Base-by-base conservation (phyloP, 2,329 filamentous ascomycete species). In the Colletotrichum sp. region DNA sequence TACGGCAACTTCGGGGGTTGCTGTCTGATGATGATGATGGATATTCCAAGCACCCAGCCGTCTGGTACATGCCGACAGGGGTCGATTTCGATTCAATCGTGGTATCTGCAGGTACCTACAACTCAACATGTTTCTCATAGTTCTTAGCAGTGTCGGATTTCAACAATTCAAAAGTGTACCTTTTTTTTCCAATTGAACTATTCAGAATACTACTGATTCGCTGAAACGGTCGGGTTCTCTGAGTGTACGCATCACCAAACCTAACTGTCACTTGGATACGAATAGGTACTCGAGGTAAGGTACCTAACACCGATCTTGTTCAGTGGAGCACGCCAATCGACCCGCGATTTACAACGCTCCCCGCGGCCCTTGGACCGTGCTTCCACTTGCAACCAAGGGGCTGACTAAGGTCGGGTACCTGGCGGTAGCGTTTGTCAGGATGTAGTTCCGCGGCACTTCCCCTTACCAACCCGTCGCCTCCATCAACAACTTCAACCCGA, bases 361-460 rank as follows among this genome's bases (percentile, higher is more conserved):
- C 36, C 34, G 32, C 18, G 34, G 64, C 8, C 18, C 36, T 15
- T n/a, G 70, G 73, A 18, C 73, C 43, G 70, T 75, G 73, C 58
- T 39, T 12, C 15, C 5, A 36, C 30, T 6, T 27, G 8, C 10
- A 25, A 43, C 16, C 18, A 34, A 22, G 3, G 36, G 27, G 74
- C 74, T 76, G 52, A 76, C 74, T 76, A 76, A 76, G 65, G 39
- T 13, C 8, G 5, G 48, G 52, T 43, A 25, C 67, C 67, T 32
- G 10, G 8, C 48, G 6, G 52, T 68, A 22, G 32, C n/a, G 28
- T 76, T 73, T 52, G 58, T 69, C 32, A 66, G 70, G 73, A 58
- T 65, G 74, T 61, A 76, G 74, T 70, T 76, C 74, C 58, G 65
- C 62, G 58, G 64, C 48, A 65, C 15, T 43, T 32, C 74, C 73